Evolutionary conservation across 257 asterid genomes (phyloP), one percentile per base, ranked within the genome.

Genomic region (Petunia secreta): DNA sequence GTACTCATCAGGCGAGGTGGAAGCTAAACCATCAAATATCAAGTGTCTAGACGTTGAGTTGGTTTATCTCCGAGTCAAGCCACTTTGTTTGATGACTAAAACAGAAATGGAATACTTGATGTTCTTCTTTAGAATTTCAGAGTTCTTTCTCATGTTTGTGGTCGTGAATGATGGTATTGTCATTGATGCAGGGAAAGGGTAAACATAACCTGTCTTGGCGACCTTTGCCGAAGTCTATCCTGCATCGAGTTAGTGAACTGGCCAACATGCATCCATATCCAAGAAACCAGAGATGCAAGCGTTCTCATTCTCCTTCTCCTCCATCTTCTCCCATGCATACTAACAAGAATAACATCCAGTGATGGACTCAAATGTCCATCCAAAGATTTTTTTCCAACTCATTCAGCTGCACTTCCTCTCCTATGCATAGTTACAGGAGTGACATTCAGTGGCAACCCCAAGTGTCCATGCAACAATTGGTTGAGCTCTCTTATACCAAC

Each of bases 121-220:
- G 14, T n/a, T 39, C 16, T 11, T 40, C 34, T 50, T n/a, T 41
- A 25, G 16, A 40, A 11, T 9, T 39, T 44, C 66, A 8, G 57
- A 43, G 52, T 2, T 5, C 60, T 62, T 34, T 77, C 68, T 75
- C 63, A 60, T 9, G 39, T 44, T 83, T 50, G 13, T 58, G 43
- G 13, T 58, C 5, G 34, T 25, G 25, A 25, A 25, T 25, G 25
- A 25, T 25, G 25, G 25, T 43, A 50, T 34, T 73, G 16, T 50
- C 77, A 50, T 73, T 73, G 77, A 69, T 84, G 89, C 96, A 93
- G 98, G 94, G 91, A 65, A 93, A 87, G 71, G 89, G 86, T 83
- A 95, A 90, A 81, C 91, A 97, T 43, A 92, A 86, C 64, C 80
- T 91, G 85, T 94, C 98, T 0, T 95, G 99, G 98, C 93, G 98